Percentiles rank a stretch among this genome's conserved stretches.
Evolutionary conservation across 129 eudicot species (phyloP).

Genomic region (Ambrosia trifida): DNA sequence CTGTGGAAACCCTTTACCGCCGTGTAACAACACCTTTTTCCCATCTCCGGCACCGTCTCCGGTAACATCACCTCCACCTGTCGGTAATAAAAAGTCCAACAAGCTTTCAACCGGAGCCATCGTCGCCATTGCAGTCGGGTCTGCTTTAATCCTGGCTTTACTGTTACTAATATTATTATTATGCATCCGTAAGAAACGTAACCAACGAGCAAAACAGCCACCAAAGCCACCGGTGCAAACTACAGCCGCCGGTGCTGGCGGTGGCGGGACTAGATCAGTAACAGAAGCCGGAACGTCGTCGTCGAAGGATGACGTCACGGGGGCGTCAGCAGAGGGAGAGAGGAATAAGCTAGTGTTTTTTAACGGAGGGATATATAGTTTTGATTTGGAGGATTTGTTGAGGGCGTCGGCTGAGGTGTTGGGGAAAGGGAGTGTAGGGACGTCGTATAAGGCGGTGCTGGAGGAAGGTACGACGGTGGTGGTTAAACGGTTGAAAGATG

Average conservation of each 20-base stretch:
- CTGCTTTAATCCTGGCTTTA: background rate
- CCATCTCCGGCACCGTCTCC: constrained; percentile 7
- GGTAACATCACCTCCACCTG: background rate
- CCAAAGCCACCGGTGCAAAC: background rate
- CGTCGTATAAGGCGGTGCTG: constrained; percentile 19
- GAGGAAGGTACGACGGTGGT: constrained; percentile 16
- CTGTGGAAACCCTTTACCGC: constrained; percentile 5
- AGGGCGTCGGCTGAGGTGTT: constrained; percentile 14
- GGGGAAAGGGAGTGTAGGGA: constrained; percentile 14
- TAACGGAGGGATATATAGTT: background rate
- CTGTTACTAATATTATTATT: constrained; percentile 1
- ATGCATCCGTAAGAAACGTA: background rate
- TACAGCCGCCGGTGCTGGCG: background rate
- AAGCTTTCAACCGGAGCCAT: background rate
- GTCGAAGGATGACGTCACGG: background rate
- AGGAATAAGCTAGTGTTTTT: constrained; percentile 1
- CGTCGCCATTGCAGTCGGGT: constrained; percentile 3
- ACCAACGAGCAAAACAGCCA: background rate
- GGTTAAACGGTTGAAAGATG: constrained; percentile 1
- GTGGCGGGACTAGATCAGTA: background rate
- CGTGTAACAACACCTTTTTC: constrained; percentile 39
- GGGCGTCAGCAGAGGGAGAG: constrained; percentile 10
- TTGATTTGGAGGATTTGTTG: constrained; percentile 18
- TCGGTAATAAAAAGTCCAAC: background rate
- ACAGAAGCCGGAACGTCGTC: constrained; percentile 15